Conservation (phyloP, 129 eudicot genomes). For the Heracleum sosnowskyi region DNA sequence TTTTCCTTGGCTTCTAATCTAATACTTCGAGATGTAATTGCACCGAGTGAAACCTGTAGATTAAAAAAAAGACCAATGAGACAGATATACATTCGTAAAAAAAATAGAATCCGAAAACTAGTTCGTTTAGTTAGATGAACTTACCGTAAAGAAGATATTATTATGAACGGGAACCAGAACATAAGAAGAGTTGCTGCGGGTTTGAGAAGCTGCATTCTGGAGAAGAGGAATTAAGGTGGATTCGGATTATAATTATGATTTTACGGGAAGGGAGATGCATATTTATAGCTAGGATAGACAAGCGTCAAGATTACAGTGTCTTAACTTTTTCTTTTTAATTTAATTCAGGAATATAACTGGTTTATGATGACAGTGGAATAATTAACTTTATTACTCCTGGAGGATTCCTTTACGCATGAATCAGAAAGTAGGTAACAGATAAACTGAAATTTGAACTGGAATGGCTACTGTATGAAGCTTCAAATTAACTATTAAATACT, state of each 20-base stretch:
- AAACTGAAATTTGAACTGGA: not conserved
- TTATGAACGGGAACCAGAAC: conserved; percentile 27
- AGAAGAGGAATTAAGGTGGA: not conserved
- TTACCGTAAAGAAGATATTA: conserved; percentile 16
- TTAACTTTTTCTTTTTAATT: not conserved
- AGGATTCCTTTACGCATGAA: too few species aligned
- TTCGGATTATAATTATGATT: not conserved
- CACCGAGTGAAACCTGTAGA: conserved; percentile 35
- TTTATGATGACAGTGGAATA: not conserved
- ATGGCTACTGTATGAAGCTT: not conserved
- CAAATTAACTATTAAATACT: too few species aligned
- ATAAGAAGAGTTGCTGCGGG: not conserved
- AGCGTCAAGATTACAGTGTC: not conserved
- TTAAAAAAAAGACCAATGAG: not conserved
- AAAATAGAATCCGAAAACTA: not conserved
- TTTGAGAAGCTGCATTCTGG: conserved; percentile 31
- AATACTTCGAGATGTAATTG: not conserved
- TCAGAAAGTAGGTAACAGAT: not conserved
- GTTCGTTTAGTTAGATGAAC: not conserved
- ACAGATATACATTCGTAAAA: not conserved
- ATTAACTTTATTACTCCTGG: too few species aligned
- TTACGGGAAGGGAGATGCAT: not conserved
- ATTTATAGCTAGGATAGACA: not conserved
- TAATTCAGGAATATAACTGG: not conserved
- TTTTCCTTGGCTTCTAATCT: conserved; percentile 23